Conservation (phyloP, 176 grass and related monocot genomes). For the Saccharum officinarum region DNA sequence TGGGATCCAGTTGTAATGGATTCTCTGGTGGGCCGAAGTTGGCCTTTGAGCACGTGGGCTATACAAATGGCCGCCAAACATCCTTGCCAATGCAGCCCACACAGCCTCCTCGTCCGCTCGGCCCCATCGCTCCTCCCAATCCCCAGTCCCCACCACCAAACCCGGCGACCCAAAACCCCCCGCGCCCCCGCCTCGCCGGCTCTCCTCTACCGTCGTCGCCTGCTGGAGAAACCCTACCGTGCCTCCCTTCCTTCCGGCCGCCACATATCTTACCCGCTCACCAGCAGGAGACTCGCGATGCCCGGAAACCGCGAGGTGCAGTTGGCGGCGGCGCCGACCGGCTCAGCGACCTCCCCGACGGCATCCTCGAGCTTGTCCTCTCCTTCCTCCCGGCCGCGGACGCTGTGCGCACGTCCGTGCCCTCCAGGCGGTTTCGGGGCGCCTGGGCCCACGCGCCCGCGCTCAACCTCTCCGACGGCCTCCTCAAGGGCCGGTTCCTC, state of each 20-base stretch:
- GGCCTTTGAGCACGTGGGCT: neutral
- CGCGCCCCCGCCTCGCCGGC: neutral
- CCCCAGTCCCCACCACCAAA: neutral
- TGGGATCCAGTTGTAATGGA: neutral
- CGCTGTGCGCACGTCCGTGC: neutral
- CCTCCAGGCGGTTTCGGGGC: conserved; percentile 16
- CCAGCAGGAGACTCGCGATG: too few species aligned
- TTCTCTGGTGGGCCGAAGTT: neutral
- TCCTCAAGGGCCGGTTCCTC: neutral
- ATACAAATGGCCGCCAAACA: neutral
- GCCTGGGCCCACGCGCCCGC: neutral
- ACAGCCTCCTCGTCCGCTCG: neutral
- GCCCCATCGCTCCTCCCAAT: neutral
- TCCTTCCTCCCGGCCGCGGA: neutral
- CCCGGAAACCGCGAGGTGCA: neutral
- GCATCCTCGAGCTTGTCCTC: conserved; percentile 16
- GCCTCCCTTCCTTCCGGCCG: neutral
- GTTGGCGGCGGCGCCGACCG: neutral
- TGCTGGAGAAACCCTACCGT: neutral
- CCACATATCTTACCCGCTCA: neutral
- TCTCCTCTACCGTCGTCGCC: neutral
- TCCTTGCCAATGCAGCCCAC: neutral
- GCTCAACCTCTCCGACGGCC: conserved; percentile 29
- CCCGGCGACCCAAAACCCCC: neutral
- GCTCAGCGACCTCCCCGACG: conserved; percentile 13